These are phyloP conservation scores for Cordyceps pruinosa DNA, from an alignment of 2,329 filamentous ascomycete genomes.

Conservation along the genomic window DNA sequence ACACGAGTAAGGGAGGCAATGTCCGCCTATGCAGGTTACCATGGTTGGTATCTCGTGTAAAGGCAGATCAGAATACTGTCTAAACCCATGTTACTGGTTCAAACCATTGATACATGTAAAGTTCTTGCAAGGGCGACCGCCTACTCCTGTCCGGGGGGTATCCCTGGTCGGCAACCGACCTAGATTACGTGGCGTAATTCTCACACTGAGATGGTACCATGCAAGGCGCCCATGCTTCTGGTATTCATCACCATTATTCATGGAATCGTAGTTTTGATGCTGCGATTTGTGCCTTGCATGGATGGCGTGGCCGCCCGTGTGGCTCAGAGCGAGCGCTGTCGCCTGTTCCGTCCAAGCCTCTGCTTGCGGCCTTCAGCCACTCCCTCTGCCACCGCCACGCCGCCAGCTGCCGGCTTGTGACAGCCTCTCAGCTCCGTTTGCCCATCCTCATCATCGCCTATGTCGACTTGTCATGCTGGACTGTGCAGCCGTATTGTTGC, in stretches of 20 bases:
- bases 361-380: not conserved
- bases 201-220: not conserved
- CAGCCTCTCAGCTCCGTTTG: not conserved
- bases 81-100: too few relatives aligned
- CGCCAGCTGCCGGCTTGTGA: not conserved
- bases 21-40: too few relatives aligned
- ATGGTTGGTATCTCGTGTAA: too few relatives aligned
- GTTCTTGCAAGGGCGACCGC: too few relatives aligned
- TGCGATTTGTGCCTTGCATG: not conserved
- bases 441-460: not conserved
- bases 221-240: not conserved
- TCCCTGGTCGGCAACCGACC: not conserved
- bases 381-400: not conserved
- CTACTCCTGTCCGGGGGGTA: not conserved
- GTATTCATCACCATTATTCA: not conserved
- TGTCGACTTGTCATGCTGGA: not conserved
- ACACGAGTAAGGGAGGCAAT: too few relatives aligned
- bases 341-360: not conserved
- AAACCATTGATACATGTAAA: too few relatives aligned
- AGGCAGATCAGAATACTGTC: too few relatives aligned
- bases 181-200: not conserved
- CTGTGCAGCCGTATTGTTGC: not conserved
- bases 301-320: not conserved
- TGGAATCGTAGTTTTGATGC: not conserved
- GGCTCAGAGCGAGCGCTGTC: not conserved